These are phyloP conservation scores for Talaromyces proteolyticus DNA, from an alignment of 495 filamentous ascomycete species.

Conservation along the genomic window DNA sequence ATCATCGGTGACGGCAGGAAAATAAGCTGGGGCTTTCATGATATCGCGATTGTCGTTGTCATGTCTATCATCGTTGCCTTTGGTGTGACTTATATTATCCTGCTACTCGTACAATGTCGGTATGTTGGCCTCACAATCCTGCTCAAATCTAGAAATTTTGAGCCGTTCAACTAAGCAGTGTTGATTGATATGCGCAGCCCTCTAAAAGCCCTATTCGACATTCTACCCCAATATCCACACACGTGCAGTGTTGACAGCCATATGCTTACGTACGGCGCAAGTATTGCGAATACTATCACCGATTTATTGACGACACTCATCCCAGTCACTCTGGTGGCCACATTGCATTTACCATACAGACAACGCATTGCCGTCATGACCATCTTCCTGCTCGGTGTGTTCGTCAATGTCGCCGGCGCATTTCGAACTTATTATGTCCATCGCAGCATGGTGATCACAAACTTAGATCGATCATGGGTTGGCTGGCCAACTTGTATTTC, in stretches of 20 bases:
- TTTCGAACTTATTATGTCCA: slow-evolving; percentile 48
- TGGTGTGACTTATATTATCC: not conserved
- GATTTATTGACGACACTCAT: slow-evolving; percentile 52
- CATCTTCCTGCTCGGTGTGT: slow-evolving; percentile 51
- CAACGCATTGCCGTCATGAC: slow-evolving; percentile 50
- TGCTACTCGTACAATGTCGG: not conserved
- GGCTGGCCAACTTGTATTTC: slow-evolving; percentile 47
- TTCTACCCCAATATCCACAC: slow-evolving; percentile 23
- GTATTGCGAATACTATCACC: slow-evolving; percentile 53
- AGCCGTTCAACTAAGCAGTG: slow-evolving; percentile 1
- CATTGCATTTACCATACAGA: slow-evolving; percentile 44
- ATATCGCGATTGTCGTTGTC: slow-evolving; percentile 13
- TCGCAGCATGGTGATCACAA: slow-evolving; percentile 39
- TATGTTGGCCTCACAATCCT: no score
- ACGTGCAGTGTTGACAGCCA: slow-evolving; percentile 42
- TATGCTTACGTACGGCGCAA: slow-evolving; percentile 42
- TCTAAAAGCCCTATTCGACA: slow-evolving; percentile 45
- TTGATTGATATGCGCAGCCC: slow-evolving; percentile 28
- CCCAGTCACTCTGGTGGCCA: slow-evolving; percentile 51
- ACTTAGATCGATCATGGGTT: slow-evolving; percentile 47
- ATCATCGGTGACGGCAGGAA: slow-evolving; percentile 35
- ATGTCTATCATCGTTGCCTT: not conserved
- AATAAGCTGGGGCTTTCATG: slow-evolving; percentile 28
- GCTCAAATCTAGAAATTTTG: no score
- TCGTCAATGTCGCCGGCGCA: slow-evolving; percentile 52